These are phyloP conservation scores for Pythium rishiriense DNA, from an alignment of 352 stramenopile species.

Conservation along the genomic window DNA sequence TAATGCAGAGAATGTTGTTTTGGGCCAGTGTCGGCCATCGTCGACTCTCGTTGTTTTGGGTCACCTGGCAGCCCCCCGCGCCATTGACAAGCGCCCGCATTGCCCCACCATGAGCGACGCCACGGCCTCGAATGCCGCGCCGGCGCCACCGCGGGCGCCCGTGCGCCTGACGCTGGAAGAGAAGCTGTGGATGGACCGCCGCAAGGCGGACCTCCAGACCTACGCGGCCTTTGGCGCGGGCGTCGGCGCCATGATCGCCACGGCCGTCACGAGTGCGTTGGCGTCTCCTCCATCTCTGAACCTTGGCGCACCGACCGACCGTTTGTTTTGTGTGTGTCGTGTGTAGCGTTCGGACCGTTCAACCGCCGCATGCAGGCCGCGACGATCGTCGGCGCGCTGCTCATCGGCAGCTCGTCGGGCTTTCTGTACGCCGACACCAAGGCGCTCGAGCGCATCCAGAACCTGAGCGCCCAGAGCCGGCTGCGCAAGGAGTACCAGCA, in stretches of 20 bases:
- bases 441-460: constrained; percentile 67
- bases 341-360: constrained; percentile 66
- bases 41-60: constrained; percentile 8
- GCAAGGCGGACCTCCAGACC: constrained; percentile 65
- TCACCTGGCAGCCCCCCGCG: neutral
- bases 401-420: constrained; percentile 59
- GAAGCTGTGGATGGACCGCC: constrained; percentile 80
- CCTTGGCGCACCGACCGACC: neutral
- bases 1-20: no score
- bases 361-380: constrained; percentile 58
- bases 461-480: constrained; percentile 73
- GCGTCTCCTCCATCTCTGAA: neutral
- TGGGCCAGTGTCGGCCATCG: no score
- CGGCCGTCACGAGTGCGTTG: constrained; percentile 58
- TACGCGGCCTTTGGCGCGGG: constrained; percentile 59
- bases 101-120: constrained; percentile 29
- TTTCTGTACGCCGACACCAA: constrained; percentile 77
- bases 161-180: constrained; percentile 76
- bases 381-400: constrained; percentile 51
- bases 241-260: constrained; percentile 48
- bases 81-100: constrained; percentile 22
- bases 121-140: no score
- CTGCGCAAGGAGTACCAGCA: constrained; percentile 84
- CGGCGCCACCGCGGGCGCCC: constrained; percentile 14
- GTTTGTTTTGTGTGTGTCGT: no score